These are phyloP conservation scores for Emmonsiellopsis sp. DNA, from an alignment of 2,329 filamentous ascomycete species.

Conservation along the genomic window DNA sequence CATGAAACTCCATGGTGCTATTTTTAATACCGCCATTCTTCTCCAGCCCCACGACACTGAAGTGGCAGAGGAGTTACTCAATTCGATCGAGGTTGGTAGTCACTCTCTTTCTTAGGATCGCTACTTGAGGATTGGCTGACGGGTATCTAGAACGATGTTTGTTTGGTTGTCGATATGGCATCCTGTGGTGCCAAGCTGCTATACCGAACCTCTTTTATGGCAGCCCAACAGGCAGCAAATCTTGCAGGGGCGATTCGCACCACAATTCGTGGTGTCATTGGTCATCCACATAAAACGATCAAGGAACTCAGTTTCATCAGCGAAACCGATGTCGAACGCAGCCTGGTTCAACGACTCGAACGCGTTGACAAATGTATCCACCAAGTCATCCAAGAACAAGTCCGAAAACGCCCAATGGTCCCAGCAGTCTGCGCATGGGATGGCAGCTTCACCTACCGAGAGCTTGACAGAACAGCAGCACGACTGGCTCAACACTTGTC, in stretches of 20 bases:
- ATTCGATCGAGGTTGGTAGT: not conserved
- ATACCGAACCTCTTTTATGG: not conserved
- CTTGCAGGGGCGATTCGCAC: not conserved
- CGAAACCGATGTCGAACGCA: not conserved
- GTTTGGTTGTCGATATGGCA: not conserved
- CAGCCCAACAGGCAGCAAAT: not conserved
- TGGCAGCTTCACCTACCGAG: conserved; percentile 47
- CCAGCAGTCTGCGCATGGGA: conserved; percentile 21
- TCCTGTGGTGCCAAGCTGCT: not conserved
- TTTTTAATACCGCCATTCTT: not conserved
- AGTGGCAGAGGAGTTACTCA: not conserved
- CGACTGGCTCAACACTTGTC: conserved; percentile 50
- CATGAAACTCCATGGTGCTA: not conserved
- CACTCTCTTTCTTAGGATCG: not conserved
- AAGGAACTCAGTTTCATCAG: not conserved
- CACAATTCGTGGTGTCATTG: not conserved
- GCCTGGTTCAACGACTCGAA: conserved; percentile 1
- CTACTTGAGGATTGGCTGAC: not conserved
- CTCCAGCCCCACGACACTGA: not conserved
- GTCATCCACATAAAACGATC: not conserved
- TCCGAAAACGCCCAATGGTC: conserved; percentile 7
- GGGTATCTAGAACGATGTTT: not conserved
- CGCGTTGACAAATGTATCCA: conserved; percentile 14
- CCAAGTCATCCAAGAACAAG: conserved; percentile 13
- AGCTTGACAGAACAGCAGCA: conserved; percentile 58